A percentile compares a stretch with the other conserved stretches of the same genome.
Evolutionary conservation across 805 yeast species (phyloP).

Genomic region (Candida montana): DNA sequence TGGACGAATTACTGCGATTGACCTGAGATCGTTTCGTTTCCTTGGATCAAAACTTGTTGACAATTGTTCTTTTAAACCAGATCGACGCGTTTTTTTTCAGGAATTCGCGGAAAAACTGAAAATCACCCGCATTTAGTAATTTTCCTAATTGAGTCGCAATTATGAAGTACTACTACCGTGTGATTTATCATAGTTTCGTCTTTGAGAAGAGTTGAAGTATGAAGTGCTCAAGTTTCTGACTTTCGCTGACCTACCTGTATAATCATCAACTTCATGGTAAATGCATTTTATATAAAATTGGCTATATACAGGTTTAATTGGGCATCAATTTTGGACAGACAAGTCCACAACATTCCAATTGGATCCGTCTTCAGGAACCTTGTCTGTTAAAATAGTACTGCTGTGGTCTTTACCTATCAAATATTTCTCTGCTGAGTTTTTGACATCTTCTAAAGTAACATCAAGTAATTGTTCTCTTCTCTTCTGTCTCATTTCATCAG

Average conservation of each 20-base stretch:
- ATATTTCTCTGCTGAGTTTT: constrained; percentile 63
- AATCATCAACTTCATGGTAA: too few relatives aligned
- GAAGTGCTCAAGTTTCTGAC: too few relatives aligned
- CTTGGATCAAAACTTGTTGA: constrained; percentile 1
- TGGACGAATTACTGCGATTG: too few relatives aligned
- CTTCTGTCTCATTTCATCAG: constrained; percentile 72
- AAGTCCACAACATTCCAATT: constrained; percentile 22
- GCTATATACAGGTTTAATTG: constrained; percentile 1
- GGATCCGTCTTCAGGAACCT: constrained; percentile 7
- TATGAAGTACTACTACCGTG: too few relatives aligned
- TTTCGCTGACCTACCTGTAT: too few relatives aligned
- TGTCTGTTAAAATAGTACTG: constrained; percentile 43
- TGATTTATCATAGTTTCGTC: too few relatives aligned
- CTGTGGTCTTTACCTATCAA: constrained; percentile 30
- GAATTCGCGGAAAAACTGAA: background rate
- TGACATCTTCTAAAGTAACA: constrained; percentile 57
- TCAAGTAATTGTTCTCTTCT: constrained; percentile 73
- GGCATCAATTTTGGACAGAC: background rate
- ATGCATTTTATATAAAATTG: background rate
- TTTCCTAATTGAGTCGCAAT: too few relatives aligned
- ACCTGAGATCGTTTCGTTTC: background rate
- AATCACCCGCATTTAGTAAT: too few relatives aligned
- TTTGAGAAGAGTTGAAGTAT: too few relatives aligned
- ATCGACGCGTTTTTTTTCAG: constrained; percentile 5
- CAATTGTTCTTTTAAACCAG: constrained; percentile 3